A percentile compares a stretch with the other conserved stretches of the same genome.
Evolutionary conservation across 2,329 filamentous ascomycete species (phyloP).

Genomic region (Plectosphaerella sp.): DNA sequence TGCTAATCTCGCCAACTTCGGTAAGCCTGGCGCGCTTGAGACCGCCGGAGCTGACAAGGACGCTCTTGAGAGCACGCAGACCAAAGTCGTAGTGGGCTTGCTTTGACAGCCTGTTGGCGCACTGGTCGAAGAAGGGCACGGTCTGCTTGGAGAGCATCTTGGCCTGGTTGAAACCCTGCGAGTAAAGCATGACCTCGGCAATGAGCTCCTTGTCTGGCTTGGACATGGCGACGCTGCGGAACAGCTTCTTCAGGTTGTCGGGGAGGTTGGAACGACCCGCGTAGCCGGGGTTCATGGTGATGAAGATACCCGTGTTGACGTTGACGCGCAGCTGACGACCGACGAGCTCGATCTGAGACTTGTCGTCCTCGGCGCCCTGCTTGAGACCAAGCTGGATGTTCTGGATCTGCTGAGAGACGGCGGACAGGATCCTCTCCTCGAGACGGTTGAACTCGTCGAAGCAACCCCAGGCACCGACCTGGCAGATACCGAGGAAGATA

Average conservation of each 20-base stretch:
- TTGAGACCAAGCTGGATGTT: constrained; percentile 97
- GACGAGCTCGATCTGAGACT: constrained; percentile 88
- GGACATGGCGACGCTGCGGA: constrained; percentile 99
- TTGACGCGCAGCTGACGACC: constrained; percentile 88
- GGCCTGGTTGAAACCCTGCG: constrained; percentile 95
- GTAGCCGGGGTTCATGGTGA: constrained; percentile 99
- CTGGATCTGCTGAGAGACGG: constrained; percentile 97
- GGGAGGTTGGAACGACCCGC: constrained; percentile 96
- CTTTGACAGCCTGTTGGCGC: constrained; percentile 75
- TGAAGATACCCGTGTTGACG: constrained; percentile 94
- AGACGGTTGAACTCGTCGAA: constrained; percentile 99
- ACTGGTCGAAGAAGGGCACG: constrained; percentile 97
- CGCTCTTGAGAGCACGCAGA: constrained; percentile 94
- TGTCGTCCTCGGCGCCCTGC: constrained; percentile 74
- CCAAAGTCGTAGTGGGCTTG: constrained; percentile 99
- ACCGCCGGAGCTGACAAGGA: constrained; percentile 94
- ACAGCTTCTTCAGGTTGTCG: constrained; percentile 98
- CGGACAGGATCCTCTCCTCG: constrained; percentile 94
- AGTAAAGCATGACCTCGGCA: constrained; percentile 99
- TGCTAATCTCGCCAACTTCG: constrained; percentile 42
- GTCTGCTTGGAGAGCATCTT: constrained; percentile 92
- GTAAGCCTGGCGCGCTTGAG: constrained; percentile 81
- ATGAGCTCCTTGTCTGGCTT: constrained; percentile 99
- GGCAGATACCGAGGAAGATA: constrained; percentile 98
- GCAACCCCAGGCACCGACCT: constrained; percentile 98